Evolutionary conservation across 441 rosid genomes (phyloP), one percentile per base, ranked within the genome.

Genomic region (Dalechampia spathulata): DNA sequence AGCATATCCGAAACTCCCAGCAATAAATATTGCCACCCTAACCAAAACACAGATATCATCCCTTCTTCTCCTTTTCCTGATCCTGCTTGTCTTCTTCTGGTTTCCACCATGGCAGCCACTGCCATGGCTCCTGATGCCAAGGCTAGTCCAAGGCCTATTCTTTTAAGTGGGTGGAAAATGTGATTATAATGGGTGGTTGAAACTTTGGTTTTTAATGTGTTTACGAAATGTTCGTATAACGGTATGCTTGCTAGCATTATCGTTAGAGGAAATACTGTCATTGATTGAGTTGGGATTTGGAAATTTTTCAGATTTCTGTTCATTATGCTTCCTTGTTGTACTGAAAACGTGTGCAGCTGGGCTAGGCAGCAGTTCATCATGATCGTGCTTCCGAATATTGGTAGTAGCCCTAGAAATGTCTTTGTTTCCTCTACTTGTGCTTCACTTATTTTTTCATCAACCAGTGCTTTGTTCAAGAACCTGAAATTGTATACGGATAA

Each of bases 351-450:
- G 30, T 65, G 70, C 5, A 85, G 67, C 55, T 80, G 85, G 21
- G 88, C 86, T 4, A 80, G 42, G 64, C 83, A 80, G 22, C 81
- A 74, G 60, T 68, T 82, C 84, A 73, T 76, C 70, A 75, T 47
- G 59, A 85, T 78, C 5, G 86, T 80, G 80, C 81, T 69, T 2
- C 16, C 73, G 27, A 80, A 82, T 22, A 82, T 80, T 20, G 88
- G 92, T 44, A 60, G 64, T 25, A 85, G 71, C 30, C 80, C 73
- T 1, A 78, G 43, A 65, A 82, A 73, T n/a, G 72, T 68, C 71
- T 57, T 77, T 66, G 81, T 67, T 76, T 82, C 83, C 42, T 78
- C 77, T 16, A 85, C 74, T 7, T 76, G 63, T 25, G 55, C 50
- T 40, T 49, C 60, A 23, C 68, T 65, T 40, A 75, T 47, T 11